These are phyloP conservation scores for Trypanosoma melophagium DNA, from an alignment of 208 protist genomes.

Conservation along the genomic window DNA sequence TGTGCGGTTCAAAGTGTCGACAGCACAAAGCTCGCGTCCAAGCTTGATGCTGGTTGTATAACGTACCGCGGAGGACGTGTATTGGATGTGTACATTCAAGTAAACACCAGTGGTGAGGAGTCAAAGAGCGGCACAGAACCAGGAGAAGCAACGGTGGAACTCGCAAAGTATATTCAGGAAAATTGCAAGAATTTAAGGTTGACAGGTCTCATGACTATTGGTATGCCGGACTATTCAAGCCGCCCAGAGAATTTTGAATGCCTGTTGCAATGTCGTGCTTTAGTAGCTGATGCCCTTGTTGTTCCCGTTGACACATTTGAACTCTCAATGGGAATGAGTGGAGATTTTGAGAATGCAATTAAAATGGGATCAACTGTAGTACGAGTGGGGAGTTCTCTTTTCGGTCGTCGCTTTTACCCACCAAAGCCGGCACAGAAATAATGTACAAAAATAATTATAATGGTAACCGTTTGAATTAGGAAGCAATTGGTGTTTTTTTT, in stretches of 20 bases:
- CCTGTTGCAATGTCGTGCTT: conserved; percentile 55
- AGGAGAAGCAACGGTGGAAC: conserved; percentile 51
- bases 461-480: too few relatives aligned
- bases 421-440: conserved; percentile 30
- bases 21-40: conserved; percentile 84
- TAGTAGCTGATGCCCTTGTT: conserved; percentile 59
- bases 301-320: conserved; percentile 53
- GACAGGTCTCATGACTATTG: conserved; percentile 97
- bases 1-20: conserved; percentile 92
- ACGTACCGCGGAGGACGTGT: conserved; percentile 47
- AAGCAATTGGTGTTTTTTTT: too few relatives aligned
- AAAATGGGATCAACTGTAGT: conserved; percentile 93
- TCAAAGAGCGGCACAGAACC: conserved; percentile 89
- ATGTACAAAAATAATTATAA: neutral
- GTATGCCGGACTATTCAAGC: conserved; percentile 84
- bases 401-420: conserved; percentile 91
- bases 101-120: conserved; percentile 95
- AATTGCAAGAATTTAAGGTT: conserved; percentile 85
- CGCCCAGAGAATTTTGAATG: conserved; percentile 87
- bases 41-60: conserved; percentile 78
- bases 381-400: conserved; percentile 94
- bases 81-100: conserved; percentile 92
- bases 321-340: conserved; percentile 97
- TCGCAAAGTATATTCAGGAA: conserved; percentile 71
- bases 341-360: conserved; percentile 95